Conservation (phyloP, 805 yeast genomes). For the Teunomyces gatunensis region DNA sequence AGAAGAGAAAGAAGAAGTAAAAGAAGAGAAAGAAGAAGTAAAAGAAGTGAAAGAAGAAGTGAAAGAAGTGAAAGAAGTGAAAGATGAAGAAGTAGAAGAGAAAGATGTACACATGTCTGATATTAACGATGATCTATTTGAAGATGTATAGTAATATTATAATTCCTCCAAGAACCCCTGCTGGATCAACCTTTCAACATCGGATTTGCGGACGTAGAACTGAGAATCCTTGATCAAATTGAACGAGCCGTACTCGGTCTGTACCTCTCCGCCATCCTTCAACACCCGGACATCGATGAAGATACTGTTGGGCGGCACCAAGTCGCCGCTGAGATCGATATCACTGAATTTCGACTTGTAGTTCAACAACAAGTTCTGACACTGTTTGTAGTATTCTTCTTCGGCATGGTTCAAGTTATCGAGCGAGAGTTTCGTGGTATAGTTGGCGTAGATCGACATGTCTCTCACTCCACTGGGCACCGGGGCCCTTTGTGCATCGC, state of each 20-base stretch:
- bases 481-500: neutral
- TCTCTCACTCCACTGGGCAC: constrained; percentile 8
- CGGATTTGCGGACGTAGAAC: constrained; percentile 89
- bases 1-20: neutral
- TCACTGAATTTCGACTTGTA: constrained; percentile 80
- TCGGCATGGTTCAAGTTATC: constrained; percentile 72
- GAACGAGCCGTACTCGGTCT: constrained; percentile 95
- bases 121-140: constrained; percentile 13
- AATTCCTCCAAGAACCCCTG: constrained; percentile 88
- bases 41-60: neutral
- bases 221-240: constrained; percentile 91
- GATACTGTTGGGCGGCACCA: constrained; percentile 87
- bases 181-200: constrained; percentile 89
- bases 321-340: constrained; percentile 81
- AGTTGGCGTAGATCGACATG: constrained; percentile 12
- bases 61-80: neutral
- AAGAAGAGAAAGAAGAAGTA: neutral
- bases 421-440: constrained; percentile 28
- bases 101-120: neutral
- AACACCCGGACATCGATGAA: constrained; percentile 92
- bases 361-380: constrained; percentile 67
- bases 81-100: no score
- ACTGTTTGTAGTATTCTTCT: constrained; percentile 70
- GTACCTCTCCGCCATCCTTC: constrained; percentile 94
- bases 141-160: constrained; percentile 18